Percentiles rank a stretch among this genome's conserved stretches.
These are phyloP conservation scores for Backusella liffmaniae DNA, from an alignment of 192 early-diverging fungal species.

Conservation along the genomic window DNA sequence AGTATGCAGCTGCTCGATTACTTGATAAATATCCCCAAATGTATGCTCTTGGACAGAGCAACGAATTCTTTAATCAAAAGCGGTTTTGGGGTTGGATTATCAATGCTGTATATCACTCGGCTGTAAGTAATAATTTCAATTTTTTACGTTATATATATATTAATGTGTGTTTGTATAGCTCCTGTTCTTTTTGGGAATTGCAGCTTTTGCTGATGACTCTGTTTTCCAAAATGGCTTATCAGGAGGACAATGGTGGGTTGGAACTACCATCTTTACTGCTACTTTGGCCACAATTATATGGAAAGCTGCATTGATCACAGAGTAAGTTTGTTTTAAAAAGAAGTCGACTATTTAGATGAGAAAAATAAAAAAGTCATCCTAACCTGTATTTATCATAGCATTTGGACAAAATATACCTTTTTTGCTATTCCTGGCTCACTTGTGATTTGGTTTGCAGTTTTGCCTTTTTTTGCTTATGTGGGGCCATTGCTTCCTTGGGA, in stretches of 20 bases:
- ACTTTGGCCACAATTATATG: slow-evolving; percentile 86
- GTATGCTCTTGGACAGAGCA: slow-evolving; percentile 60
- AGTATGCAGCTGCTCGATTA: slow-evolving; percentile 80
- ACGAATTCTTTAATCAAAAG: slow-evolving; percentile 69
- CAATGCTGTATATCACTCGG: slow-evolving; percentile 92
- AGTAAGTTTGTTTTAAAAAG: slow-evolving; percentile 40
- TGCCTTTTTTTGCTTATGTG: slow-evolving; percentile 79
- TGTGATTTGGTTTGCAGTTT: slow-evolving; percentile 82
- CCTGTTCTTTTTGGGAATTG: slow-evolving; percentile 68
- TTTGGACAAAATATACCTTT: slow-evolving; percentile 94
- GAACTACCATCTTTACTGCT: slow-evolving; percentile 85
- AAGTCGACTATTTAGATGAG: too few relatives aligned
- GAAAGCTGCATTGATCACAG: slow-evolving; percentile 87
- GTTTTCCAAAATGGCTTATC: slow-evolving; percentile 66
- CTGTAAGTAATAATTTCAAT: slow-evolving; percentile 40
- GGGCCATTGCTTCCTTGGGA: slow-evolving; percentile 64
- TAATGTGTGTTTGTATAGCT: slow-evolving; percentile 25
- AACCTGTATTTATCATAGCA: slow-evolving; percentile 34
- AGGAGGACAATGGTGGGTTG: slow-evolving; percentile 89
- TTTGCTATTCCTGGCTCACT: slow-evolving; percentile 88
- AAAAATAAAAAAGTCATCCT: not conserved
- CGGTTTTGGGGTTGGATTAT: slow-evolving; percentile 90
- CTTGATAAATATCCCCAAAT: slow-evolving; percentile 93
- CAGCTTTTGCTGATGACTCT: slow-evolving; percentile 65
- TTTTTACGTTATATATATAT: not conserved